Evolutionary conservation across 306 rosid species (phyloP).

Genomic region (Cucurbita moschata): DNA sequence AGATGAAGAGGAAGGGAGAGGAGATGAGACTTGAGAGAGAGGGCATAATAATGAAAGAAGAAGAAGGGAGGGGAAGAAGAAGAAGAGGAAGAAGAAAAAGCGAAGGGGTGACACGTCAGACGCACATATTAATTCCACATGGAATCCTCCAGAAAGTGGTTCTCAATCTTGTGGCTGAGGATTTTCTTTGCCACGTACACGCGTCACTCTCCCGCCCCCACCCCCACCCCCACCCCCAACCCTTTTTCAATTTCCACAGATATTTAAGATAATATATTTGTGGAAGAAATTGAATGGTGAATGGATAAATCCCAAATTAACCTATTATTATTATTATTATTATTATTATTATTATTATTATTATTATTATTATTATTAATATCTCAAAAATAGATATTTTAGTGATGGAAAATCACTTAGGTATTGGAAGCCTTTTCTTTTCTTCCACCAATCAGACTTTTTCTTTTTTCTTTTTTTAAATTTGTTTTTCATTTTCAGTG

Average conservation of each 20-base stretch:
- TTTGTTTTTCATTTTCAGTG: neutral
- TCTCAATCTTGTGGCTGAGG: conserved; percentile 55
- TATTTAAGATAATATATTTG: neutral
- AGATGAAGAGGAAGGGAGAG: conserved; percentile 13
- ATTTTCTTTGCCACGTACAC: conserved; percentile 26
- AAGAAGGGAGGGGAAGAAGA: neutral
- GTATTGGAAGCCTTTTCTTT: neutral
- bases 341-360: neutral
- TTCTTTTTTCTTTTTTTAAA: neutral
- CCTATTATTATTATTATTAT: neutral
- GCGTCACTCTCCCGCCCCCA: conserved; percentile 15
- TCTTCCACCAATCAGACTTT: neutral
- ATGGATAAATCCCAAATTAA: neutral
- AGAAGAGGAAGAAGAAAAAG: neutral
- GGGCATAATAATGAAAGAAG: neutral
- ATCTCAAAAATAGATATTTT: conserved; percentile 4
- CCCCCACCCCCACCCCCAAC: neutral
- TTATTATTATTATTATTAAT: neutral
- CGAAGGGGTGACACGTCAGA: conserved; percentile 31
- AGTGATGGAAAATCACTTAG: neutral
- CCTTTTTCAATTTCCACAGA: no score
- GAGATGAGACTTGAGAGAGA: neutral
- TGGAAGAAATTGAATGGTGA: neutral
- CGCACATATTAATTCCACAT: neutral
- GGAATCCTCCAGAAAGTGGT: conserved; percentile 40